A percentile compares a stretch with the other conserved stretches of the same genome.
Evolutionary conservation across 257 asterid genomes (phyloP).

Genomic region (Solanum tarijense): DNA sequence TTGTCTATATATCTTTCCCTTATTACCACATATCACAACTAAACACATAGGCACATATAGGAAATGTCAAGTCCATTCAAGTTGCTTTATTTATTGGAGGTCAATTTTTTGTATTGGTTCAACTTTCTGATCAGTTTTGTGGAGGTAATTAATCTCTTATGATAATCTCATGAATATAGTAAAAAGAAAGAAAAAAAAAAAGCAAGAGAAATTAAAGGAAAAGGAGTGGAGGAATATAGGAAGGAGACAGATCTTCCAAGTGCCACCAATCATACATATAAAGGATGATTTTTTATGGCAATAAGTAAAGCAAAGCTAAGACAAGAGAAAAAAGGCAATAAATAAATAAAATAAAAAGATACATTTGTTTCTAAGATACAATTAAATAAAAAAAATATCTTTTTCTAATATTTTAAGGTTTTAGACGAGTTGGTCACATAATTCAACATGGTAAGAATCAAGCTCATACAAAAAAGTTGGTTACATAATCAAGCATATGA

Average conservation of each 20-base stretch:
- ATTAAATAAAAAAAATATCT: neutral
- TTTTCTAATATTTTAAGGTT: neutral
- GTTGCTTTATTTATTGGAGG: neutral
- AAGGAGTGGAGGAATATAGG: neutral
- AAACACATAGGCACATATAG: neutral
- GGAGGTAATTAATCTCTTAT: neutral
- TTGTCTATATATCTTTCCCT: neutral
- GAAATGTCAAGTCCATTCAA: neutral
- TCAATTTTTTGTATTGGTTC: neutral
- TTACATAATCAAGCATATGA: neutral
- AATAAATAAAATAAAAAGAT: neutral
- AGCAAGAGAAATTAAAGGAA: neutral
- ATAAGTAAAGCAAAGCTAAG: neutral
- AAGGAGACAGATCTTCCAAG: neutral
- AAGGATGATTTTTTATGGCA: neutral
- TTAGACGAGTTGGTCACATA: neutral
- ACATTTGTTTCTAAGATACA: neutral
- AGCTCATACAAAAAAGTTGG: accelerated
- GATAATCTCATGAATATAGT: neutral
- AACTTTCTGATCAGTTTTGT: neutral
- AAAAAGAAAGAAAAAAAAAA: neutral
- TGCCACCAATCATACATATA: neutral
- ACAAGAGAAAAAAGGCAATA: neutral
- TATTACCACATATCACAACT: neutral
- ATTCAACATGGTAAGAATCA: neutral